Conservation (phyloP, 805 yeast species). For the Metschnikowia amazonensis region DNA sequence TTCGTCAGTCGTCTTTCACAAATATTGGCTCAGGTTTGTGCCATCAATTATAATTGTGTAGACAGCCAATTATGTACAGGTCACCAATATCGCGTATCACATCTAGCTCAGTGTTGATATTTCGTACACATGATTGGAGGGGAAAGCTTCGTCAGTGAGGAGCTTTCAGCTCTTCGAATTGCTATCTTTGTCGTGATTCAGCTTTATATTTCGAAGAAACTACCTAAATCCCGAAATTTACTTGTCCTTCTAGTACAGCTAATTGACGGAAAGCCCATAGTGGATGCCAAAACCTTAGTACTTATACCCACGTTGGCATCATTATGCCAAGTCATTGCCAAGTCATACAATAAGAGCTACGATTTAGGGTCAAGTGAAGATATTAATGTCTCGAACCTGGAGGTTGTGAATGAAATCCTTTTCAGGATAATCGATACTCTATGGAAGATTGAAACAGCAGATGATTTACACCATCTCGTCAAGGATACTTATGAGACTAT, state of each 20-base stretch:
- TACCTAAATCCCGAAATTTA: slow-evolving; percentile 22
- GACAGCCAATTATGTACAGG: neutral
- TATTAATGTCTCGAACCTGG: neutral
- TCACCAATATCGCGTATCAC: neutral
- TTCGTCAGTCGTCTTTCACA: neutral
- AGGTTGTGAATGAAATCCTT: neutral
- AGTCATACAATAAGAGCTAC: neutral
- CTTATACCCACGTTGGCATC: slow-evolving; percentile 9
- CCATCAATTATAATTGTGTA: neutral
- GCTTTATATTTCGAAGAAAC: slow-evolving; percentile 40
- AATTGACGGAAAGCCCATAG: slow-evolving; percentile 12
- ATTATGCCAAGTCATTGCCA: slow-evolving; percentile 10
- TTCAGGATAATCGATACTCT: slow-evolving; percentile 17
- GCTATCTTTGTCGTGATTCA: slow-evolving; percentile 47
- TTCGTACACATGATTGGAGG: slow-evolving; percentile 2
- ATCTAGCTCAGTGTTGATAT: neutral
- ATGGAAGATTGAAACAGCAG: slow-evolving; percentile 50
- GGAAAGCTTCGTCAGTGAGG: slow-evolving; percentile 21
- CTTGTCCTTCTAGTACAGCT: slow-evolving; percentile 7
- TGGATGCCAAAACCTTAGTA: slow-evolving; percentile 5
- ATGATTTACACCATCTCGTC: slow-evolving; percentile 40
- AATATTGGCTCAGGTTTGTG: neutral
- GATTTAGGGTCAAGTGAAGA: neutral
- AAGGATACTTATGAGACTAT: slow-evolving; percentile 11
- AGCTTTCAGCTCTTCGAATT: slow-evolving; percentile 52